Evolutionary conservation across 163 green algal species (phyloP).

Genomic region (Chlorella variabilis): DNA sequence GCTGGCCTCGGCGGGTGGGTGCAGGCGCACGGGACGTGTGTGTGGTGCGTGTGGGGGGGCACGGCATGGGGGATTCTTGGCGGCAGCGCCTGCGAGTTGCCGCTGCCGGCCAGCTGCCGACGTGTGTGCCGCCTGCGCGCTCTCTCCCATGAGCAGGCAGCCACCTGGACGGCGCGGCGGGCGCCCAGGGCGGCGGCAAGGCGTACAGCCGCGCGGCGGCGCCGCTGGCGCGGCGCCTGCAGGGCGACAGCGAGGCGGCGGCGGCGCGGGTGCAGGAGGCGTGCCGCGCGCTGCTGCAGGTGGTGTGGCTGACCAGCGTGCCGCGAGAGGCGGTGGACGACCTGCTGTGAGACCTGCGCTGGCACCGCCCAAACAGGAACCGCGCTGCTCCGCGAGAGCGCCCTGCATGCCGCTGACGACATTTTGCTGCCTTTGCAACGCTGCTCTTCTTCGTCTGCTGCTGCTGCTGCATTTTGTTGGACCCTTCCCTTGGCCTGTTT

Average conservation of each 20-base stretch:
- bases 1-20: constrained; percentile 16
- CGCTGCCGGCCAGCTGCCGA: not conserved
- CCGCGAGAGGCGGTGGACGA: not conserved
- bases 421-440: too few species aligned
- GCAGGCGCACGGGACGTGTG: not conserved
- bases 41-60: not conserved
- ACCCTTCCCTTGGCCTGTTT: too few species aligned
- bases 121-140: not conserved
- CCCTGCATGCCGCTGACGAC: too few species aligned
- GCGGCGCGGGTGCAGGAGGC: constrained; percentile 3
- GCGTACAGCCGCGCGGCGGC: not conserved
- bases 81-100: not conserved
- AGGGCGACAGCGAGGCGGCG: constrained; percentile 14
- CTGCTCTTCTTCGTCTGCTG: too few species aligned
- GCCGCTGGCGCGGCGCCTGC: not conserved
- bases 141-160: not conserved
- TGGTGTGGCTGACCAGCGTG: constrained; percentile 32
- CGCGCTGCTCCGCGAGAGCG: too few species aligned
- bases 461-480: too few species aligned
- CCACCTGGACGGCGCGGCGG: constrained; percentile 7
- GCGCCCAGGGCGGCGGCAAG: constrained; percentile 1
- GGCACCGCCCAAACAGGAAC: too few species aligned
- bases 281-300: constrained; percentile 16
- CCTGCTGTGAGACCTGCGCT: not conserved
- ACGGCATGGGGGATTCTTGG: not conserved